These are phyloP conservation scores for Helotiales sp. DNA, from an alignment of 2,329 filamentous ascomycete species.

Conservation along the genomic window DNA sequence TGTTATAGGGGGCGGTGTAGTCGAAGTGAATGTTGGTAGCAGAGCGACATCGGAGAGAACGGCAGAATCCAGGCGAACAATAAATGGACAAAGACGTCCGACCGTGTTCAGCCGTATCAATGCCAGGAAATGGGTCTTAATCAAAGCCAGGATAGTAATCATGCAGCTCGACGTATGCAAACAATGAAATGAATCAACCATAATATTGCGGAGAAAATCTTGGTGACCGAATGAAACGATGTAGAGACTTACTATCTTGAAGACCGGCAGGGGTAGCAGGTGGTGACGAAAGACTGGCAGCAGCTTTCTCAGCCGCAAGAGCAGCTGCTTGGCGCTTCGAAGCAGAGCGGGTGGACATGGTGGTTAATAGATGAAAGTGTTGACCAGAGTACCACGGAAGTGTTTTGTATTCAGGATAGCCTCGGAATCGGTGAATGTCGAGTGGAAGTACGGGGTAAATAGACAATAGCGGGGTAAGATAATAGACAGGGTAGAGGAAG, in stretches of 20 bases:
- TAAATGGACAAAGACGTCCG: too few relatives aligned
- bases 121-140: too few relatives aligned
- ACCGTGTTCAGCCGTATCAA: too few relatives aligned
- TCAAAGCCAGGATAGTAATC: too few relatives aligned
- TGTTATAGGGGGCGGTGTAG: too few relatives aligned
- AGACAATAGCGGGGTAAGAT: neutral
- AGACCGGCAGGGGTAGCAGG: neutral
- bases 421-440: neutral
- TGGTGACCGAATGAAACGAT: neutral
- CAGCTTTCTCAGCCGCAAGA: conserved; percentile 1
- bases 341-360: conserved; percentile 17
- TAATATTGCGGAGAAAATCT: neutral
- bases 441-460: neutral
- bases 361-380: neutral
- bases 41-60: too few relatives aligned
- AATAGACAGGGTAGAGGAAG: neutral
- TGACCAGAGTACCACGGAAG: neutral
- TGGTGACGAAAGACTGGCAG: conserved; percentile 5
- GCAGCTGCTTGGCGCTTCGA: conserved; percentile 11
- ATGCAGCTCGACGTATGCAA: too few relatives aligned
- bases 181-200: too few relatives aligned
- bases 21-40: too few relatives aligned
- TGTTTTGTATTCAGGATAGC: neutral
- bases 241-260: neutral
- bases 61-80: too few relatives aligned